These are phyloP conservation scores for Gamarada debralockiae DNA, from an alignment of 495 filamentous ascomycete genomes.

Conservation along the genomic window DNA sequence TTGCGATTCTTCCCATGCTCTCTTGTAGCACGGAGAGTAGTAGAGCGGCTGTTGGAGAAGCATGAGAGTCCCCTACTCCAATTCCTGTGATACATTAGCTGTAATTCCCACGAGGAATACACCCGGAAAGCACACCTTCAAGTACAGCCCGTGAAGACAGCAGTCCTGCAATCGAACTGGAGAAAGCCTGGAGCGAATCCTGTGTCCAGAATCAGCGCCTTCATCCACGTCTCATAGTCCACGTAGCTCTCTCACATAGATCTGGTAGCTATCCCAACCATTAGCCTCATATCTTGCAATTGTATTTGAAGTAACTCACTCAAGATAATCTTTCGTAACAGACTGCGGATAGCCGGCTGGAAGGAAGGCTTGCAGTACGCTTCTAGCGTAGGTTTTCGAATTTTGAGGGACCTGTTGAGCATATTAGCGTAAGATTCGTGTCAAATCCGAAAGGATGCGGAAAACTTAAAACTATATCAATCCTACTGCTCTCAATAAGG, in stretches of 20 bases:
- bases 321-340: slow-evolving; percentile 84
- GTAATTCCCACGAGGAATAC: neutral
- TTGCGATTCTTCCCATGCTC: slow-evolving; percentile 77
- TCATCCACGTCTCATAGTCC: neutral
- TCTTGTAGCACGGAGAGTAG: slow-evolving; percentile 86
- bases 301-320: slow-evolving; percentile 50
- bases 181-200: slow-evolving; percentile 96
- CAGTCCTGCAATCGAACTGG: slow-evolving; percentile 86
- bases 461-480: slow-evolving; percentile 27
- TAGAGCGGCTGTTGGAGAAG: slow-evolving; percentile 82
- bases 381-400: slow-evolving; percentile 12
- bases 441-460: neutral
- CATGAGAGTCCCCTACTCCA: slow-evolving; percentile 82
- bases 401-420: slow-evolving; percentile 18
- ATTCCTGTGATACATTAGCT: slow-evolving; percentile 48
- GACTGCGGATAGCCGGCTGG: slow-evolving; percentile 89
- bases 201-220: slow-evolving; percentile 25
- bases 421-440: neutral
- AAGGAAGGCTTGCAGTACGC: slow-evolving; percentile 72
- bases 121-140: slow-evolving; percentile 51
- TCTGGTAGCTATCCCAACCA: slow-evolving; percentile 58
- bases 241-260: slow-evolving; percentile 49
- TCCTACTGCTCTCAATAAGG: slow-evolving; percentile 3
- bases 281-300: neutral
- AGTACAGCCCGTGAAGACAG: slow-evolving; percentile 86